Conservation (phyloP, 2,329 filamentous ascomycete genomes). For the Anthostomella pinea region DNA sequence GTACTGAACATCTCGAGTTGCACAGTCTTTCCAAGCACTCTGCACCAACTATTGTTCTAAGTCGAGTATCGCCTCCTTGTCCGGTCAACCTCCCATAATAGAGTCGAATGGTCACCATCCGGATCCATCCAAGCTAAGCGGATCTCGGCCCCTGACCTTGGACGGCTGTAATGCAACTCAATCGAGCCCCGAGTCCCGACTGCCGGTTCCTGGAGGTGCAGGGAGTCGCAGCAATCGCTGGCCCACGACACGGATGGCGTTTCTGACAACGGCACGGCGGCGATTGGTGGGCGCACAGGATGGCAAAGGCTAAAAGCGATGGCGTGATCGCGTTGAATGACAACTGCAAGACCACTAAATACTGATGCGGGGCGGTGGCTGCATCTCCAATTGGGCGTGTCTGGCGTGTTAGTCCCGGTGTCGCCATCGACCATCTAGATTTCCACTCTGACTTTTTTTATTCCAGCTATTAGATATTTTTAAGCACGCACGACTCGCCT, state of each 20-base stretch:
- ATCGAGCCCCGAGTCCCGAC: conserved; percentile 23
- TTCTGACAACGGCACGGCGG: conserved; percentile 26
- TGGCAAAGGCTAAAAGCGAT: conserved; percentile 24
- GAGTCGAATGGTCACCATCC: conserved; percentile 4
- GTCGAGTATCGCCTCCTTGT: not conserved
- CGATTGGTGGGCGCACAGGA: conserved; percentile 25
- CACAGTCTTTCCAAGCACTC: too few relatives aligned
- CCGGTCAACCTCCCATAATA: not conserved
- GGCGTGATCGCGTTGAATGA: conserved; percentile 28
- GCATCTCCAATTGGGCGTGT: conserved; percentile 19
- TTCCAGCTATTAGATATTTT: conserved; percentile 17
- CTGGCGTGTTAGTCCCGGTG: conserved; percentile 19
- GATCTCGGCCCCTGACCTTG: conserved; percentile 22
- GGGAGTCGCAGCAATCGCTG: too few relatives aligned
- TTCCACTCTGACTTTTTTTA: too few relatives aligned
- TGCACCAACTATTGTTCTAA: too few relatives aligned
- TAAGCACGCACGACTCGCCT: conserved; percentile 7
- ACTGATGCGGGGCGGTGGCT: too few relatives aligned
- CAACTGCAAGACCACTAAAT: too few relatives aligned
- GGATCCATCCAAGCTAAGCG: conserved; percentile 2
- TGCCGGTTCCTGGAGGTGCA: conserved; percentile 22
- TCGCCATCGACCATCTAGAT: conserved; percentile 20
- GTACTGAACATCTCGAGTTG: too few relatives aligned
- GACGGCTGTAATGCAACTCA: conserved; percentile 19
- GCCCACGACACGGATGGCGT: conserved; percentile 17